Conservation (phyloP, 176 grass and related monocot genomes). For the Avena insularis region DNA sequence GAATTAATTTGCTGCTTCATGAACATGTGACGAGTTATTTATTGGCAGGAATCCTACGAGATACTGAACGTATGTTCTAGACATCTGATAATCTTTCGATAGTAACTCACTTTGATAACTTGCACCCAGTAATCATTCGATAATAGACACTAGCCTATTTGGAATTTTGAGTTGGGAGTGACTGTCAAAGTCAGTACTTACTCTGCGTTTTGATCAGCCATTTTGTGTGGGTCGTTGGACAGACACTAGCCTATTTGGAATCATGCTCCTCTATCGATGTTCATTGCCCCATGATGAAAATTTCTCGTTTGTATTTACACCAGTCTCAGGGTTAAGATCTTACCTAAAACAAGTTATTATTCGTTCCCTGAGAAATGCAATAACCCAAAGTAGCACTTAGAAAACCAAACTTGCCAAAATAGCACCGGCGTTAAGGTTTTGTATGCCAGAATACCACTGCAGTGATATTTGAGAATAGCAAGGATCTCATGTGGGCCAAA, state of each 20-base stretch:
- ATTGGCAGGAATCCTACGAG: neutral
- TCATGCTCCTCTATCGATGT: neutral
- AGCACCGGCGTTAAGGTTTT: too few relatives aligned
- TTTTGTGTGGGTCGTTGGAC: too few relatives aligned
- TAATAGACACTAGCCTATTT: neutral
- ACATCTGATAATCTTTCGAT: neutral
- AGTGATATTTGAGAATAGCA: too few relatives aligned
- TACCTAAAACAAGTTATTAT: neutral
- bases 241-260: too few relatives aligned
- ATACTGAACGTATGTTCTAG: neutral
- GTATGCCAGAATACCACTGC: too few relatives aligned
- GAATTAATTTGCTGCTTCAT: constrained; percentile 32
- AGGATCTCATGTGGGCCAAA: too few relatives aligned
- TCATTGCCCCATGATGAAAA: neutral
- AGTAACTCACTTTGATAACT: neutral
- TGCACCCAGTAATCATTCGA: neutral
- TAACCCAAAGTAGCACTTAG: too few relatives aligned
- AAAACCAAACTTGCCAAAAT: too few relatives aligned
- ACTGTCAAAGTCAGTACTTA: neutral
- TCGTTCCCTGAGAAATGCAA: too few relatives aligned
- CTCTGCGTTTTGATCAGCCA: too few relatives aligned
- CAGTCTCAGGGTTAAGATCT: neutral
- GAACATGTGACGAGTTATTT: constrained; percentile 25
- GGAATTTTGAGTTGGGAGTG: neutral
- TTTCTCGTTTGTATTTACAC: neutral